These are phyloP conservation scores for Microdochium trichocladiopsis DNA, from an alignment of 2,329 filamentous ascomycete species.

Conservation along the genomic window DNA sequence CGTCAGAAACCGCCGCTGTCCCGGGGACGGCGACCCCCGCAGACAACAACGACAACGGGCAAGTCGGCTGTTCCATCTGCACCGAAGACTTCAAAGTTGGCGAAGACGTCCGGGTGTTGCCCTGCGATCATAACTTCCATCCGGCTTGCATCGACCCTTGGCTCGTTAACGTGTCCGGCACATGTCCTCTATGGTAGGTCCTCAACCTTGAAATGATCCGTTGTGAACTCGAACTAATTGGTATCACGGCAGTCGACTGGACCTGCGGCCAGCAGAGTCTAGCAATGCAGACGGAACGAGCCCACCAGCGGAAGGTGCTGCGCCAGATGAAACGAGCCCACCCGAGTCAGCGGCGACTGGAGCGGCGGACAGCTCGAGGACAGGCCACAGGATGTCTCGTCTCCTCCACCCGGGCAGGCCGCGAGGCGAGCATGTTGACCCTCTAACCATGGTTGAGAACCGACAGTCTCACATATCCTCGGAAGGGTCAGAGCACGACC, in stretches of 20 bases:
- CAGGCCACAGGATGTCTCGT: not conserved
- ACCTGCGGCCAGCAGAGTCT: constrained; percentile 32
- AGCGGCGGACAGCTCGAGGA: not conserved
- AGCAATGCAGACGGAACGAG: not conserved
- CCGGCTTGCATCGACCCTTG: constrained; percentile 63
- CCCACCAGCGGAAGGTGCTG: not conserved
- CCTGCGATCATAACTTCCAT: constrained; percentile 63
- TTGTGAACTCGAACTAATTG: not conserved
- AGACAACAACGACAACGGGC: constrained; percentile 24
- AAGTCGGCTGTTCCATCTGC: constrained; percentile 58
- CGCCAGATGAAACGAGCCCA: not conserved
- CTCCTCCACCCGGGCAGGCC: not conserved
- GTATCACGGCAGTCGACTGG: constrained; percentile 40
- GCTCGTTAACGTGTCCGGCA: constrained; percentile 63
- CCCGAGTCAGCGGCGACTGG: not conserved
- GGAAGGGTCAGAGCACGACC: not conserved
- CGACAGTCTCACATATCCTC: not conserved
- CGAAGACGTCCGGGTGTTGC: constrained; percentile 60
- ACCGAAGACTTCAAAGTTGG: constrained; percentile 62
- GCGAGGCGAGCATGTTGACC: constrained; percentile 27
- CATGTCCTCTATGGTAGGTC: constrained; percentile 61
- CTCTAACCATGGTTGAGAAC: not conserved
- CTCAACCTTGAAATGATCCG: not conserved
- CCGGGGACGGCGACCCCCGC: constrained; percentile 3
- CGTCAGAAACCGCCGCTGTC: not conserved